phyloP scores from a whole-genome alignment of 148 eudicot species.

The Agrostemma githago region DNA sequence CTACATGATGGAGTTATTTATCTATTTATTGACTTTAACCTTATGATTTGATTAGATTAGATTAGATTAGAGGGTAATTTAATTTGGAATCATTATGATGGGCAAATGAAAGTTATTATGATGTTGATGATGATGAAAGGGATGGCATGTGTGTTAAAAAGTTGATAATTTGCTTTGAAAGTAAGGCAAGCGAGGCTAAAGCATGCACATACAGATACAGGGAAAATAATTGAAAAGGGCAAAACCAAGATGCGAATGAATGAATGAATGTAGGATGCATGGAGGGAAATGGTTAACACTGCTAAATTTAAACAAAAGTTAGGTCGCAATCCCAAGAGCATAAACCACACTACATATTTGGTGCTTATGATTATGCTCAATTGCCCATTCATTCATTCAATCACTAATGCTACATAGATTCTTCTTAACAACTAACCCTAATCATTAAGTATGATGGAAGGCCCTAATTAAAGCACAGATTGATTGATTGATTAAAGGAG shows the following conservation, averaged over 20 bases:
- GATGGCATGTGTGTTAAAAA: conserved; percentile 29
- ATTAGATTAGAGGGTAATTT: no score
- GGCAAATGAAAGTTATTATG: conserved; percentile 15
- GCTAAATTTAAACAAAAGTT: conserved; percentile 18
- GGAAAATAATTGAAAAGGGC: conserved; percentile 14
- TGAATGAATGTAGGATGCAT: no score
- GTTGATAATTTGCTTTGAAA: conserved; percentile 14
- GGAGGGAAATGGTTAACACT: conserved; percentile 18
- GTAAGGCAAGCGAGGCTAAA: conserved; percentile 24
- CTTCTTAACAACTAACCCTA: conserved; percentile 23
- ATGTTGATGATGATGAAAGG: conserved; percentile 21
- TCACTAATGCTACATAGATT: conserved; percentile 19
- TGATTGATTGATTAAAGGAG: conserved; percentile 13
- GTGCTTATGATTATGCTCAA: conserved; percentile 27
- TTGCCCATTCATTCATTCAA: conserved; percentile 31
- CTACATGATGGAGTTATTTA: no score
- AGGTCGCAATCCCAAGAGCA: conserved; percentile 32
- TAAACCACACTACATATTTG: conserved; percentile 22
- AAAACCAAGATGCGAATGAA: conserved; percentile 10
- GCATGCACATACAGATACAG: neutral
- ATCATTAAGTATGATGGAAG: conserved; percentile 20
- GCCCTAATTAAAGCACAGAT: conserved; percentile 10
- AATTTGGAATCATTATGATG: neutral
- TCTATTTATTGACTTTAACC: no score
- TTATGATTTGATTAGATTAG: no score